These are phyloP conservation scores for Nicotiana tabacum DNA, from an alignment of 257 asterid genomes.

Conservation along the genomic window DNA sequence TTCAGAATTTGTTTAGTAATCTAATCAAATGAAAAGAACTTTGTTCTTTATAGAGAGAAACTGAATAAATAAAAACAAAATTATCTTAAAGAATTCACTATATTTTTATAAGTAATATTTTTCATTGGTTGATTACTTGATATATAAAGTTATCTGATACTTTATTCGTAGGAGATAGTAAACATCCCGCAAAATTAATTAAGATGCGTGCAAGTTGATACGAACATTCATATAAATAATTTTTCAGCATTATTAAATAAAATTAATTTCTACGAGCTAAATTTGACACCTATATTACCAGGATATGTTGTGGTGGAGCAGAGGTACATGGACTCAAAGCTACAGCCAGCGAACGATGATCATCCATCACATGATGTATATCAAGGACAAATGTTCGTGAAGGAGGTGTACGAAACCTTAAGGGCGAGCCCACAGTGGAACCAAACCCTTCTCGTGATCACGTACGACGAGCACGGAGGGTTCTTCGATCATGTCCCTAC, in stretches of 20 bases:
- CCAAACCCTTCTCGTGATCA: slow-evolving; percentile 53
- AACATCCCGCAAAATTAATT: no score
- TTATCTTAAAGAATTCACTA: neutral
- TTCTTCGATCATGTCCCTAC: slow-evolving; percentile 78
- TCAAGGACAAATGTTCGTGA: slow-evolving; percentile 77
- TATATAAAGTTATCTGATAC: no score
- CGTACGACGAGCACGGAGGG: slow-evolving; percentile 96
- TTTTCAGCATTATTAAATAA: no score
- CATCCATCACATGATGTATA: slow-evolving; percentile 91
- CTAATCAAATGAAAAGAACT: no score
- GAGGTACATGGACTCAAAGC: slow-evolving; percentile 59
- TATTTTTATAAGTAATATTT: no score
- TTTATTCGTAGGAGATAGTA: fast-evolving
- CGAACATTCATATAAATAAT: no score
- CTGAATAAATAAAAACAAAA: no score
- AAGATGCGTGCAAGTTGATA: no score
- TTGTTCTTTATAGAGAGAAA: no score
- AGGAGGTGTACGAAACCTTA: slow-evolving; percentile 87
- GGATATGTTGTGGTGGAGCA: slow-evolving; percentile 84
- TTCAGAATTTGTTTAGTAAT: no score
- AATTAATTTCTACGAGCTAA: neutral
- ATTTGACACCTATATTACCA: neutral
- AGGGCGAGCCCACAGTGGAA: slow-evolving; percentile 90
- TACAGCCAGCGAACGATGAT: slow-evolving; percentile 78
- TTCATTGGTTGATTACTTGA: no score